Base-by-base conservation (phyloP, 2,329 filamentous ascomycete species). In the Arthrocladium fulminans region DNA sequence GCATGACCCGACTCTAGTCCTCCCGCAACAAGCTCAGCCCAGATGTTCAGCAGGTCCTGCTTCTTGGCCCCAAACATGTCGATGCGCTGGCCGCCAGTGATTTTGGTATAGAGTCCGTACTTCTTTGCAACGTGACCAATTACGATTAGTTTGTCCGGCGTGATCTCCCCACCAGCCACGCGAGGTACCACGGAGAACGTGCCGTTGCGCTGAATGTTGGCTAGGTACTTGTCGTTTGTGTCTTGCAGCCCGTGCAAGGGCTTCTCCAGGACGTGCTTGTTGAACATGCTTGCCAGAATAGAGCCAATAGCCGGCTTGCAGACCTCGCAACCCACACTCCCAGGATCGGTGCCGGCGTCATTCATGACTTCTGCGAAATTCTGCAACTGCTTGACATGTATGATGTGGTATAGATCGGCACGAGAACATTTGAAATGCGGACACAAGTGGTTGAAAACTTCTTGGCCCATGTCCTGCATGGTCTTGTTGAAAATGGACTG, bases 41-140 rank as follows among this genome's bases (percentile, higher is more conserved):
- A 95, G 58, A 95, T 95, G 12, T 76, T 75, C 2, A 86, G 73
- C 15, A 95, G 73, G 63, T 95, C 87, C 56, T 92, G 84, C 68
- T 94, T 94, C 67, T 81, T 82, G 0, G 88, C 88, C 34, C 88
- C 88, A 60, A 95, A 95, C 81, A 95, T 79, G 65, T 95, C 88
- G 61, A 95, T 94, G 48, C 88, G 80, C 66, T 95, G 88, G 1
- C 86, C 88, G 48, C 88, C 88, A 0, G 88, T 95, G 62, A 95
- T 94, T 68, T 95, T 95, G 61, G 83, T 88, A 68, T 95, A 95
- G 5, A 95, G 71, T 29, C 77, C 76, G 61, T 87, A 94, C 63
- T 90, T 83, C 70, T 86, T 86, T 0, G 88, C 88, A 0, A 95
- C 86, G 48, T 81, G 79, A 0, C 87, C 88, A 51, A 95, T 88